Evolutionary conservation across 73 alveolate genomes (phyloP).

Genomic region (Breviolum minutum): DNA sequence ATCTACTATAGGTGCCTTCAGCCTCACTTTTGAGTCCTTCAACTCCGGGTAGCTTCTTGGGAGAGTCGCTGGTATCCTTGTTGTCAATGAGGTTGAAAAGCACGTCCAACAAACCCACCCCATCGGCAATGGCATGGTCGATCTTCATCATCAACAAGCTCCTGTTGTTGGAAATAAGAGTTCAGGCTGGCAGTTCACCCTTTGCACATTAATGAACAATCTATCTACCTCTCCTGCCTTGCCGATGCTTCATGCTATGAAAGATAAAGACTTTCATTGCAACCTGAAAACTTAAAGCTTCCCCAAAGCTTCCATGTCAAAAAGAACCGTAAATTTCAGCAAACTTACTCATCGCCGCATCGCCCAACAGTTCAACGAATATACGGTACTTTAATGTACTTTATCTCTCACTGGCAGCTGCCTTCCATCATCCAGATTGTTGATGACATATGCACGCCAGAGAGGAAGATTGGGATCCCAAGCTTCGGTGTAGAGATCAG

Average conservation of each 20-base stretch:
- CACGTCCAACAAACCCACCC: slow-evolving; percentile 47
- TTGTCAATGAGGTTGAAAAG: slow-evolving; percentile 31
- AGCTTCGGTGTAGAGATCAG: not conserved
- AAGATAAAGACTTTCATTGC: too few relatives aligned
- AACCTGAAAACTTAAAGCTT: too few relatives aligned
- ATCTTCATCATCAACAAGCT: slow-evolving; percentile 45
- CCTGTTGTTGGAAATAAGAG: not conserved
- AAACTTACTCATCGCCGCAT: too few relatives aligned
- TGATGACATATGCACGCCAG: slow-evolving; percentile 57
- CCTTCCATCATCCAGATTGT: slow-evolving; percentile 47
- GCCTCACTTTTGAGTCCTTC: not conserved
- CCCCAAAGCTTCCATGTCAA: too few relatives aligned
- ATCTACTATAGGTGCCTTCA: not conserved
- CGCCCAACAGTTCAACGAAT: too few relatives aligned
- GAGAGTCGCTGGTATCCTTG: not conserved
- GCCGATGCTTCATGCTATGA: too few relatives aligned
- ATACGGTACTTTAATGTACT: too few relatives aligned
- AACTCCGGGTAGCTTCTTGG: not conserved
- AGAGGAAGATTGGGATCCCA: slow-evolving; percentile 33
- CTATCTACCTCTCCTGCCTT: too few relatives aligned
- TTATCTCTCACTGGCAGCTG: not conserved
- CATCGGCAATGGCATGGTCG: slow-evolving; percentile 59
- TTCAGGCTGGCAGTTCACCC: too few relatives aligned
- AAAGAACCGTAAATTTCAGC: too few relatives aligned
- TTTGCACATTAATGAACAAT: too few relatives aligned